Evolutionary conservation across 768 basidiomycete genomes (phyloP), one percentile per base, ranked within the genome.

Genomic region (Jaapia argillacea): DNA sequence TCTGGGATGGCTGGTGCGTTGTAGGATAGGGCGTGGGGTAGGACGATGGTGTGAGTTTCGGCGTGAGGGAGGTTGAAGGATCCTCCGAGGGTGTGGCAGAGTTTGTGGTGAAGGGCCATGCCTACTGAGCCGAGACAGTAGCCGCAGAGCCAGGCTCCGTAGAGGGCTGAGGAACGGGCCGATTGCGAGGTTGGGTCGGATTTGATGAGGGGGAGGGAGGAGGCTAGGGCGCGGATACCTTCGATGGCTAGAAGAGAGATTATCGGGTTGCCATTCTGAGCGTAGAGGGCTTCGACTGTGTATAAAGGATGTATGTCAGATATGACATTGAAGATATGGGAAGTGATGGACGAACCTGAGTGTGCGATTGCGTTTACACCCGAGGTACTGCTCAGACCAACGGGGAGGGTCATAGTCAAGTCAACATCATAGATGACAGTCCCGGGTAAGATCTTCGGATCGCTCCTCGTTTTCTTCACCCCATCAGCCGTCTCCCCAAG

Each of bases 351-450:
- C 28, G 16, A 10, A 33, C 28, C 28, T 33, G 28, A 10, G 44
- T 69, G 68, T 1, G 65, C 68, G 44, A 69, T 62, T 6, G 67
- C 66, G 52, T 69, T 69, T 36, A 68, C 50, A 6, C 65, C 64
- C 14, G 59, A 61, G 1, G 67, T 67, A 25, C 63, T 54, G 16
- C 62, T 62, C 54, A 63, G 54, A 28, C 50, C 45, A 13, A 43
- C n/a, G 2, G 67, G 62, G 4, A 69, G 61, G 27, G 56, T 55
- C 7, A 65, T 45, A 4, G 66, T 67, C 36, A 67, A 58, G 41
- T 61, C 53, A 35, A 65, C 54, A 45, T 69, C 68, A 51, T 69
- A 69, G 21, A 69, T 59, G 50, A 68, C 62, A 18, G 62, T 59
- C 25, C 64, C 60, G 0, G 67, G 68, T 2, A 68, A 55, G 23